phyloP scores from a whole-genome alignment of 2,329 filamentous ascomycete species.

The Cladosporium sp. region DNA sequence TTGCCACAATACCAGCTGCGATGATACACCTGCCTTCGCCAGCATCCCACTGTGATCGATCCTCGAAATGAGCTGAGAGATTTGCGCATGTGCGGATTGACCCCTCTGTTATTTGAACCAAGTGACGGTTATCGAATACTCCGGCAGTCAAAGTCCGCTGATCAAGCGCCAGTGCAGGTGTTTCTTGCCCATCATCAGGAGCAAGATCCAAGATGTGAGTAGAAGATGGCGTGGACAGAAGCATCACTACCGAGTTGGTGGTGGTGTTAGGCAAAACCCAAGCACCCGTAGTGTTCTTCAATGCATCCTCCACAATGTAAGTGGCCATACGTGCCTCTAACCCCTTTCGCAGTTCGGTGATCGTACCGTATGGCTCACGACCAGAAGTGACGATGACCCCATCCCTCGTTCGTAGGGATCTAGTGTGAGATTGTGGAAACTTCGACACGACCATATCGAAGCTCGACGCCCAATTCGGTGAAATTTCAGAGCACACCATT shows the following conservation, averaged over 20 bases:
- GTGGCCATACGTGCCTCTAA: constrained; percentile 34
- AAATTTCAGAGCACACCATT: constrained; percentile 52
- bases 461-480: constrained; percentile 59
- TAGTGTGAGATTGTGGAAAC: constrained; percentile 21
- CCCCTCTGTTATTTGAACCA: constrained; percentile 28
- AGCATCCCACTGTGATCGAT: constrained; percentile 16
- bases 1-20: constrained; percentile 22
- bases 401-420: constrained; percentile 19
- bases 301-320: constrained; percentile 21
- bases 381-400: constrained; percentile 39
- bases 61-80: constrained; percentile 26
- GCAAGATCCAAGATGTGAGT: constrained; percentile 21
- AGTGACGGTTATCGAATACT: constrained; percentile 16
- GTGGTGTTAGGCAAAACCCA: constrained; percentile 35
- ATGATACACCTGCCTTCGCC: constrained; percentile 17
- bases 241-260: constrained; percentile 31
- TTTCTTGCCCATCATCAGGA: constrained; percentile 15
- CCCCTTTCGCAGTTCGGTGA: constrained; percentile 42
- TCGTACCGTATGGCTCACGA: constrained; percentile 38
- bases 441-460: constrained; percentile 43
- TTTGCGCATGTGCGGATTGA: constrained; percentile 20
- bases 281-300: constrained; percentile 29
- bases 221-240: constrained; percentile 32
- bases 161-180: constrained; percentile 22
- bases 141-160: constrained; percentile 25